A percentile compares a stretch with the other conserved stretches of the same genome.
phyloP scores from a whole-genome alignment of 2,329 filamentous ascomycete genomes.

The Penicillium nordicum region DNA sequence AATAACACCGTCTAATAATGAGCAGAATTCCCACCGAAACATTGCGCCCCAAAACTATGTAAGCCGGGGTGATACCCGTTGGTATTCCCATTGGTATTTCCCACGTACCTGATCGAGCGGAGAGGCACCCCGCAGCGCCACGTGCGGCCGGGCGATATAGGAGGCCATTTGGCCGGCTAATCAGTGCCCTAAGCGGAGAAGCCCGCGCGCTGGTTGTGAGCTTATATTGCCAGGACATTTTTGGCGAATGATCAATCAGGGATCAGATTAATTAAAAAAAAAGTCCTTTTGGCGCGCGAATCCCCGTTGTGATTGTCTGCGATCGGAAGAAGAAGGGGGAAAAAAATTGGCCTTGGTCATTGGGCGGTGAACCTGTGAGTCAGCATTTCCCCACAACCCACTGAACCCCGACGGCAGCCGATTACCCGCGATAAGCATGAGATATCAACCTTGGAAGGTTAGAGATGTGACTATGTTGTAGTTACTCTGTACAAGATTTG shows the following conservation, averaged over 20 bases:
- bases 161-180: constrained; percentile 29
- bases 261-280: constrained; percentile 1
- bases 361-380: constrained; percentile 25
- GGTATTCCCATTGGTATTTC: not conserved
- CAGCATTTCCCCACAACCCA: constrained; percentile 18
- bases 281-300: constrained; percentile 2
- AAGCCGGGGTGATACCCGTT: constrained; percentile 9
- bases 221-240: constrained; percentile 33
- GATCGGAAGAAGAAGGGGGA: constrained; percentile 11
- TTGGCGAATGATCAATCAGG: not conserved
- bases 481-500: not conserved
- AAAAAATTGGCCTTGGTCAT: constrained; percentile 6
- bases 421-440: not conserved
- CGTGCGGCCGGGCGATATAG: constrained; percentile 23
- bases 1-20: not conserved
- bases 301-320: constrained; percentile 3
- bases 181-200: constrained; percentile 29
- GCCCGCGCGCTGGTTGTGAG: constrained; percentile 31
- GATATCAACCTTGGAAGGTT: not conserved
- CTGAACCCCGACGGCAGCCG: not conserved
- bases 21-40: not conserved
- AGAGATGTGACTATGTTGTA: not conserved
- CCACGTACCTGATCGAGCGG: constrained; percentile 29
- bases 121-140: constrained; percentile 21
- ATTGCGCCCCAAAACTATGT: constrained; percentile 9